Base-by-base conservation (phyloP, 306 rosid species). In the Fragaria nilgerrensis region DNA sequence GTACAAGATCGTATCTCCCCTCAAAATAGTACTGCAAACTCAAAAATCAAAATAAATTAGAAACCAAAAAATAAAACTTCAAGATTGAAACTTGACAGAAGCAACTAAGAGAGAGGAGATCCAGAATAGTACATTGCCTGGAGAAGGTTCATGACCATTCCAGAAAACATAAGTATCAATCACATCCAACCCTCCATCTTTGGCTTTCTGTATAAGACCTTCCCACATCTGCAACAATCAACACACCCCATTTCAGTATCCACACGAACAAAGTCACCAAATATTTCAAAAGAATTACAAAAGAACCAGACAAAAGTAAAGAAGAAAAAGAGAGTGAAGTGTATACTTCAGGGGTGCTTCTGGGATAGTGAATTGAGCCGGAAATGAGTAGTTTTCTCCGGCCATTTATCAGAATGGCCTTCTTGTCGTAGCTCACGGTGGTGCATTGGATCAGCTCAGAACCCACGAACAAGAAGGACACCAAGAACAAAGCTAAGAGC, bases 301-400 rank as follows among this genome's bases (percentile, higher is more conserved):
- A 37, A 48, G 7, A 7, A n/a, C 22, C 5, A 20, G 39, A 23
- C 25, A 67, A 14, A 41, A 63, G 44, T 39, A 2, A 70, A 22
- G 36, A 53, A 65, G 62, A 43, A 4, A 63, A 45, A 22, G 76
- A 34, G 80, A 77, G 53, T 23, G 62, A 32, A 49, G 29, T 81
- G 85, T 96, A 37, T 81, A 90, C 98, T 34, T 92, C 91, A 47
- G 97, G 98, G 27, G 96, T 88, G 86, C 98, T 95, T 87, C 98
- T 87, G 75, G 98, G 97, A 82, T 95, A 95, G 86, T 92, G 98
- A 84, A 95, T 95, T 78, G 99, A 95, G 12, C 99, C 99, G 9
- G 99, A 95, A 56, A 95, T 81, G 76, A 95, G 96, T 59, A 95
- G 73, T 87, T 86, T 93, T 81, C 99, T 82, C 63, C 74, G 88